Conservation (phyloP, 495 filamentous ascomycete species). For the Penicillium diatomitis region DNA sequence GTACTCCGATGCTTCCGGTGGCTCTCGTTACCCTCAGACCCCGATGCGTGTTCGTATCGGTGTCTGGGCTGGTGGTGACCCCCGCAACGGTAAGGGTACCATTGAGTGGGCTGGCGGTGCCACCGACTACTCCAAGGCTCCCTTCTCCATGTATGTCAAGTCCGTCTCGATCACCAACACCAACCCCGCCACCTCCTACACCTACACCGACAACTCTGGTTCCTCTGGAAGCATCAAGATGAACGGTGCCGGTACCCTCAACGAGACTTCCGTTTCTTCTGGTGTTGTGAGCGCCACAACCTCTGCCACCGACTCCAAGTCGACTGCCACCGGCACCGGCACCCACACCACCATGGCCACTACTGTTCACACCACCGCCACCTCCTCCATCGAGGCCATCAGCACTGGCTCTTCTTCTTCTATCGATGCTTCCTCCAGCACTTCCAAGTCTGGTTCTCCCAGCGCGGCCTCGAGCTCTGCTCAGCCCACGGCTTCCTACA, state of each 20-base stretch:
- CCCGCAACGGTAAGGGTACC: conserved; percentile 50
- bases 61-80: conserved; percentile 79
- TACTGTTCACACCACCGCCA: conserved; percentile 6
- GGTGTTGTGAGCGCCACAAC: conserved; percentile 5
- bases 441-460: neutral
- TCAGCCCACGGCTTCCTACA: conserved; percentile 13
- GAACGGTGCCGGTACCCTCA: conserved; percentile 10
- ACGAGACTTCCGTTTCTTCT: conserved; percentile 3
- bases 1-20: conserved; percentile 50
- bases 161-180: conserved; percentile 33
- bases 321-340: conserved; percentile 5
- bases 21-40: conserved; percentile 77
- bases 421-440: conserved; percentile 1
- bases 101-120: conserved; percentile 72
- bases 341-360: conserved; percentile 6
- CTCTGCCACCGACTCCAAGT: conserved; percentile 12
- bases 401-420: conserved; percentile 10
- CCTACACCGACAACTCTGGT: conserved; percentile 55
- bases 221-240: conserved; percentile 63
- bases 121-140: conserved; percentile 63
- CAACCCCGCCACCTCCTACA: conserved; percentile 50
- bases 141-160: conserved; percentile 72
- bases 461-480: conserved; percentile 14
- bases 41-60: conserved; percentile 84
- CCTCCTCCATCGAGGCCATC: conserved; percentile 1